A percentile compares a stretch with the other conserved stretches of the same genome.
Evolutionary conservation across 495 filamentous ascomycete species (phyloP).

Genomic region (Aspergillus kassunensis): DNA sequence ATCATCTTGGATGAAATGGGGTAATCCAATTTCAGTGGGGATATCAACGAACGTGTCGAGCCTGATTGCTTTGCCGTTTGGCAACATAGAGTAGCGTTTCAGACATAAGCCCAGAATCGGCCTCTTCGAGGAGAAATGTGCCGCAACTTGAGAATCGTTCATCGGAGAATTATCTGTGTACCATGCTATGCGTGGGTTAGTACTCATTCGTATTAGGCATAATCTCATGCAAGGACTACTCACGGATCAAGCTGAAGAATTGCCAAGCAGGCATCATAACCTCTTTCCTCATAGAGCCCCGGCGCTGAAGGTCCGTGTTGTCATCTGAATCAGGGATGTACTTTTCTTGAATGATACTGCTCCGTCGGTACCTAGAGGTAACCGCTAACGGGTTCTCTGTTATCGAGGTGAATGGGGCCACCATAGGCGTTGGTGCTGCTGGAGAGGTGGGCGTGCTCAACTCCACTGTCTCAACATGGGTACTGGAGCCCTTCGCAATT

Average conservation of each 20-base stretch:
- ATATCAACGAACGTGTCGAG: slow-evolving; percentile 85
- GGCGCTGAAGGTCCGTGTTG: slow-evolving; percentile 25
- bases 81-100: slow-evolving; percentile 79
- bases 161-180: slow-evolving; percentile 68
- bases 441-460: slow-evolving; percentile 44
- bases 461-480: slow-evolving; percentile 61
- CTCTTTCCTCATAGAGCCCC: slow-evolving; percentile 63
- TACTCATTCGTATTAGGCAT: neutral
- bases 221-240: slow-evolving; percentile 19
- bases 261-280: slow-evolving; percentile 97
- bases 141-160: slow-evolving; percentile 64
- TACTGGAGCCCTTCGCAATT: slow-evolving; percentile 39
- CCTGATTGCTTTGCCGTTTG: slow-evolving; percentile 61
- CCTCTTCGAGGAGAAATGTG: slow-evolving; percentile 66
- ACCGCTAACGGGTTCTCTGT: slow-evolving; percentile 23
- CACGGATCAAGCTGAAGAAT: slow-evolving; percentile 87
- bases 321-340: slow-evolving; percentile 46
- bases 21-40: slow-evolving; percentile 79
- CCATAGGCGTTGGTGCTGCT: slow-evolving; percentile 29
- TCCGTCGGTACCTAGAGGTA: slow-evolving; percentile 34
- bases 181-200: slow-evolving; percentile 51
- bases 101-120: slow-evolving; percentile 88
- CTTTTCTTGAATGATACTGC: slow-evolving; percentile 62
- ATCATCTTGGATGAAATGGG: slow-evolving; percentile 86
- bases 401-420: slow-evolving; percentile 29